Conservation (phyloP, 768 basidiomycete species). For the Leccinum imitatum region DNA sequence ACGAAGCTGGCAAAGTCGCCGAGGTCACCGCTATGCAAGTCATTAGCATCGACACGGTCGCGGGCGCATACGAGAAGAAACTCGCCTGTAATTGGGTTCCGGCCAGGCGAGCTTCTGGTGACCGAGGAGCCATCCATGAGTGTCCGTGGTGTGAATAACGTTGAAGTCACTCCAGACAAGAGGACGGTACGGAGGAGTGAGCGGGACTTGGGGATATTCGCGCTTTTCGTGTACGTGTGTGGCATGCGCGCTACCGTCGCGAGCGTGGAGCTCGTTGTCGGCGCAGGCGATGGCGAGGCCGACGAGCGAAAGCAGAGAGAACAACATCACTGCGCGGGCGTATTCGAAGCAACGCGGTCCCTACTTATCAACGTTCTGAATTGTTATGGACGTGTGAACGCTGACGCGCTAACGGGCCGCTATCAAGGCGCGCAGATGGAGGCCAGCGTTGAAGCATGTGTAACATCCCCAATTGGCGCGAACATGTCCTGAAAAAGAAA, state of each 20-base stretch:
- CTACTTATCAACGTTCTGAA: slow-evolving; percentile 2
- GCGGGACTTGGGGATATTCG: slow-evolving; percentile 39
- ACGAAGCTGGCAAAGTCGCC: slow-evolving; percentile 90
- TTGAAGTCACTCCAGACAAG: slow-evolving; percentile 88
- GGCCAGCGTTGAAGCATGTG: background rate
- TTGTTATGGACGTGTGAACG: background rate
- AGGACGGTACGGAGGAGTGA: slow-evolving; percentile 60
- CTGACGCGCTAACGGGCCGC: background rate
- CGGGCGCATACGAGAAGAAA: background rate
- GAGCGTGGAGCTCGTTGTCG: slow-evolving; percentile 20
- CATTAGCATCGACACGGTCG: background rate
- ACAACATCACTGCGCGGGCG: slow-evolving; percentile 8
- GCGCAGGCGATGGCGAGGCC: slow-evolving; percentile 27
- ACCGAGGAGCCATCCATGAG: slow-evolving; percentile 78
- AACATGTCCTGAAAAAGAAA: background rate
- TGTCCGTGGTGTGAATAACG: slow-evolving; percentile 84
- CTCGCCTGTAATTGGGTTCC: slow-evolving; percentile 72
- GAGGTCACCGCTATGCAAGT: slow-evolving; percentile 48
- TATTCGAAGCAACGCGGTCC: background rate
- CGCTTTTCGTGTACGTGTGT: slow-evolving; percentile 35
- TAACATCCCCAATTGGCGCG: background rate
- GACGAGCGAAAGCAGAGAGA: slow-evolving; percentile 18
- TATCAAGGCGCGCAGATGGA: background rate
- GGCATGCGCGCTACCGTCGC: slow-evolving; percentile 34
- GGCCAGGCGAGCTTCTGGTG: slow-evolving; percentile 75